Evolutionary conservation across 768 basidiomycete species (phyloP), one percentile per base, ranked within the genome.

Genomic region (Suillus plorans): DNA sequence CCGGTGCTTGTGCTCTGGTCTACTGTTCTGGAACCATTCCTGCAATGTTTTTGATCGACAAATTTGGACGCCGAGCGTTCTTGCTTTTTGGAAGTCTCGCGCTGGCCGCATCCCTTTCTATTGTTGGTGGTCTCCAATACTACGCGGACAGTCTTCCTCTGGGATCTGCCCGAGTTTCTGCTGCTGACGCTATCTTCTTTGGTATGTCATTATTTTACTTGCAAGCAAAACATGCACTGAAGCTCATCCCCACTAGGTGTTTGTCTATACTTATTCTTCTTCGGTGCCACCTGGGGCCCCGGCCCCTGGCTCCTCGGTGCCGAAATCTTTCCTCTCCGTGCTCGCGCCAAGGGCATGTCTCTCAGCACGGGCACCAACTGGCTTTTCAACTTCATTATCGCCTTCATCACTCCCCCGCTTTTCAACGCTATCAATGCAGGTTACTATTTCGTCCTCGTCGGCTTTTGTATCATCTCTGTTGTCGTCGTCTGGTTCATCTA

Each of bases 191-290:
- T 18, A 74, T 80, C 63, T 80, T 78, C 39, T 78, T 75, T 62
- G 78, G 53, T 55, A n/a, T n/a, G 34, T 1, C 12, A 10, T 20
- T 10, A 55, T 67, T 28, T 75, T 70, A 71, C 47, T 69, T 37
- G 67, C 71, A 53, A 59, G 57, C 7, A 68, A 65, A 14, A 61
- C 73, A 61, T 36, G 47, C 0, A 58, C 47, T 20, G 62, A 66
- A n/a, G 66, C 69, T 28, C 7, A n/a, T 36, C 34, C 53, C 12
- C 6, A 34, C 28, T 3, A 55, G 53, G 82, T 64, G 80, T 86
- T 62, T 84, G 84, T 68, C 68, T 84, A n/a, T 88, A 88, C 70
- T 79, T 88, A 28, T 86, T 88, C 71, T 79, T 86, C 68, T 86
- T 82, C 60, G 84, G 83, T 6, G 83, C 82, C 25, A 82, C 85